Evolutionary conservation across 805 yeast genomes (phyloP), one percentile per base, ranked within the genome.

Genomic region (Candida pseudoglaebosa): DNA sequence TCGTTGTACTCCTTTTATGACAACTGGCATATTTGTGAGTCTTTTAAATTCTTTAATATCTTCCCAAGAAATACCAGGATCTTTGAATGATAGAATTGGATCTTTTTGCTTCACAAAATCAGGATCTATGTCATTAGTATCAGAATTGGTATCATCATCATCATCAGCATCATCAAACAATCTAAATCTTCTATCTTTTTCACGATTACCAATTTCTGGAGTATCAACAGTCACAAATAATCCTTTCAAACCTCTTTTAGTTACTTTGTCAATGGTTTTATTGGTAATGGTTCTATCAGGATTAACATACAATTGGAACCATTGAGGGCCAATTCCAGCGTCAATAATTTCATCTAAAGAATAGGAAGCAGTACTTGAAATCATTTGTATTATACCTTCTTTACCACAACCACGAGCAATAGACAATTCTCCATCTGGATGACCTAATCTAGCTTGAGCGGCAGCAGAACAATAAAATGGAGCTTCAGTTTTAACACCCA

Each of bases 21-120:
- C 48, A 12, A 68, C 54, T 1, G 72, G 71, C 61, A 66, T 53
- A 18, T 52, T 54, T 19, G 71, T 64, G 40, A 65, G 57, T 18
- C 56, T 46, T 19, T 65, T 53, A 44, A 67, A 67, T 71, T 72
- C 67, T 42, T 48, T 42, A 19, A 68, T 47, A 41, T 67, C 71
- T 6, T 56, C 48, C 73, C 73, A 68, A 28, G 45, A 50, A 28
- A 68, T 51, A 7, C 57, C 44, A 1, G 73, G 61, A 41, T 67
- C 73, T 46, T 90, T 89, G 58, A 89, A 88, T 1, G 88, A 72
- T 10, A 89, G 80, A 38, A 90, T 73, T 0, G 96, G 24, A 13
- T 20, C 24, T n/a, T 26, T 5, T 13, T 26, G 12, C 19, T 32
- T 32, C 8, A 32, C 24, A 13, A 32, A 32, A 32, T 17, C 34